Evolutionary conservation across 2,329 filamentous ascomycete genomes (phyloP), one percentile per base, ranked within the genome.

Genomic region (Diaporthe citri): DNA sequence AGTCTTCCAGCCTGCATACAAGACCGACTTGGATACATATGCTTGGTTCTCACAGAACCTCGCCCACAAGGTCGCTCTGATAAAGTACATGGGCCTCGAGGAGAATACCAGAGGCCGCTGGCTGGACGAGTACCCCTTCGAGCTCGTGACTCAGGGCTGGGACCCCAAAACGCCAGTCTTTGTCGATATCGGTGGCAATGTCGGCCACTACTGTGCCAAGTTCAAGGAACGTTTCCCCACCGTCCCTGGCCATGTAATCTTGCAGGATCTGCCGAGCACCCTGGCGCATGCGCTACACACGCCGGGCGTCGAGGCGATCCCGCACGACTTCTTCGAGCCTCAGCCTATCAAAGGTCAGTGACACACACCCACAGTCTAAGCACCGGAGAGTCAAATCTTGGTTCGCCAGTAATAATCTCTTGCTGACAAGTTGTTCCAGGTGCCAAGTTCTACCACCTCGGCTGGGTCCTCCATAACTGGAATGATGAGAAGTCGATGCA

Each of bases 371-470:
- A 52, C 20, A 6, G 12, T 7, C 48, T 52, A n/a, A n/a, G 20
- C n/a, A 8, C 20, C 17, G 9, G 48, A 52, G 9, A 2, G 1
- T 12, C 48, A 25, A 25, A 25, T 10, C 13, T 6, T 52, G 48
- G 48, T 7, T n/a, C 10, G 48, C n/a, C 48, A 13, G 8, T 52
- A 52, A 25, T 17, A 52, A 25, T 17, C 3, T 3, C 15, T 39
- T 0, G n/a, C 48, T 52, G n/a, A 52, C n/a, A 52, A 15, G 8
- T 13, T 13, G n/a, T 25, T 12, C 8, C n/a, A 52, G 48, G 48
- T 20, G 48, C 48, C 48, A 52, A 52, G 48, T 52, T 52, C 48
- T 52, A 52, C 48, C 48, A 52, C 48, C 48, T 52, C 48, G 48
- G 48, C 10, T 52, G 48, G 48, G 48, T 52, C 17, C 48, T 52